Base-by-base conservation (phyloP, 805 yeast species). In the Isabelozyma pseudorhagii region DNA sequence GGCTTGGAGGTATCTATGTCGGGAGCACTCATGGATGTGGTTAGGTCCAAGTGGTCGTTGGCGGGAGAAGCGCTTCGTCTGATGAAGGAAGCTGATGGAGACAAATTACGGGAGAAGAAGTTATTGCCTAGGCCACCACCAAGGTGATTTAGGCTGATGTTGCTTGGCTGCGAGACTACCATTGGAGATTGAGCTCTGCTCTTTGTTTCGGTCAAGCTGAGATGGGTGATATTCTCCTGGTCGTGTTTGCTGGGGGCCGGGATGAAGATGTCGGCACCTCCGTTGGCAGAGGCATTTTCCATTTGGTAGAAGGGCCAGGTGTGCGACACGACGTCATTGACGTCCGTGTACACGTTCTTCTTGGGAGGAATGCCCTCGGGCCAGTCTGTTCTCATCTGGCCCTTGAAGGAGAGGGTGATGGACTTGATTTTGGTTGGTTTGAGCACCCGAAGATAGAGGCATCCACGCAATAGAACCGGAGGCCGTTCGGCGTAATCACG, bases 331-430 rank as follows among this genome's bases (percentile, higher is more conserved):
- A 92, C 63, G 46, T 81, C 87, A 53, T 79, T 80, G 18, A 78
- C 65, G 57, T 94, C 99, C 34, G 67, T 65, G 52, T 80, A 84
- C 11, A 83, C 87, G 14, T 74, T 73, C 55, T 84, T 83, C 62
- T 87, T 89, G 0, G 97, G 97, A 0, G 98, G 98, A 15, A 93
- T 92, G 2, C 99, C 99, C 61, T 94, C 97, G 3, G 97, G 97
- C 97, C 97, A 92, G 52, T 92, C 97, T 0, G 97, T 92, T 55
- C 87, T 77, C 38, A 87, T 80, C 1, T 66, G 62, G 1, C 97
- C 97, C 46, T 77, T 76, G 57, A 92, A 82, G 1, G 75, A 71
- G 44, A 92, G 71, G 4, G 71, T 63, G 10, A 92, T 80, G 15
- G 79, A 63, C 64, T 87, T 89, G 52, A 92, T 71, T 62, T 84